Percentiles rank a stretch among this genome's conserved stretches.
Conservation (phyloP, 805 yeast genomes). For the Metschnikowia vanudenii region DNA sequence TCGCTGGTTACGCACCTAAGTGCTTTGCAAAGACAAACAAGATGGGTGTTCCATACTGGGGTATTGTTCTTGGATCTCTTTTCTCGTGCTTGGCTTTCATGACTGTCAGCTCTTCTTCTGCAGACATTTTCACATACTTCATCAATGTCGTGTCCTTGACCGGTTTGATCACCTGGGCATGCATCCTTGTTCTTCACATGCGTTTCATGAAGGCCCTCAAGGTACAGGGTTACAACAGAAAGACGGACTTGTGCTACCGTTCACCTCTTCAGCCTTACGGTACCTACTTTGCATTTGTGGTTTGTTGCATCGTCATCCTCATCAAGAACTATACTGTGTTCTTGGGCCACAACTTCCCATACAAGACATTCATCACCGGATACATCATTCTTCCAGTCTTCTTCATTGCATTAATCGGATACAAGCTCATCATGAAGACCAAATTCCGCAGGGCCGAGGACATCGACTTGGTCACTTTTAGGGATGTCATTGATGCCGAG, state of each 20-base stretch:
- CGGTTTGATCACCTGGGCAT: slow-evolving; percentile 73
- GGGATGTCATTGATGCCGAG: slow-evolving; percentile 55
- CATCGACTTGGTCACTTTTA: slow-evolving; percentile 59
- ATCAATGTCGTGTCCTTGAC: slow-evolving; percentile 76
- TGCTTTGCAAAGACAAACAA: slow-evolving; percentile 46
- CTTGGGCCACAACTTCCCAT: slow-evolving; percentile 48
- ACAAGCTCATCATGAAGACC: slow-evolving; percentile 55
- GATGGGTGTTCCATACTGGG: slow-evolving; percentile 68
- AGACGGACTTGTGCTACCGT: slow-evolving; percentile 49
- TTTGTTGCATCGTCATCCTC: slow-evolving; percentile 55
- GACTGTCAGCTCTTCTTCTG: slow-evolving; percentile 58
- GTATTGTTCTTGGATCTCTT: slow-evolving; percentile 48
- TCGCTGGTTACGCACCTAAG: slow-evolving; percentile 29
- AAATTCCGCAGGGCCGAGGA: slow-evolving; percentile 50
- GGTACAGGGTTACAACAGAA: slow-evolving; percentile 64
- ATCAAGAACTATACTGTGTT: slow-evolving; percentile 69
- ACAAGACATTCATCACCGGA: slow-evolving; percentile 70
- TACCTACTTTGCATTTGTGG: slow-evolving; percentile 53
- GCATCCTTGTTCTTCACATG: slow-evolving; percentile 66
- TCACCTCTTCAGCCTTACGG: slow-evolving; percentile 75
- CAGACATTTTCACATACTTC: slow-evolving; percentile 61
- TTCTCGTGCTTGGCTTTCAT: slow-evolving; percentile 70
- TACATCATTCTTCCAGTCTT: slow-evolving; percentile 74
- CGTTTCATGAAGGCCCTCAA: slow-evolving; percentile 62
- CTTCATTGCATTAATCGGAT: slow-evolving; percentile 52